Conservation (phyloP, 2,329 filamentous ascomycete genomes). For the Talaromyces sp. region DNA sequence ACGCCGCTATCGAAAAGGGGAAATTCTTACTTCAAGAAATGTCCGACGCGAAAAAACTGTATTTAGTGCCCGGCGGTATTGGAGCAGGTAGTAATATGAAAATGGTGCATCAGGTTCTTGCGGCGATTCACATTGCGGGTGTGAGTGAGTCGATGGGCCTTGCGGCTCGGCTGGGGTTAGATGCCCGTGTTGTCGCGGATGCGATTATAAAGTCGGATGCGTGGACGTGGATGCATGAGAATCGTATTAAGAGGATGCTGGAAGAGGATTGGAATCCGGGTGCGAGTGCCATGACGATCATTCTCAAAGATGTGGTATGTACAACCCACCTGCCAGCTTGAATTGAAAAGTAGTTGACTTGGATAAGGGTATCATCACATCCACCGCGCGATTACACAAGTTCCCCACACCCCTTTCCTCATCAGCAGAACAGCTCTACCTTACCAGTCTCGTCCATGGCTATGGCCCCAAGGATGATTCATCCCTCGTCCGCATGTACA, state of each 20-base stretch:
- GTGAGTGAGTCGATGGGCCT: conserved; percentile 60
- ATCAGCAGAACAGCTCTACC: conserved; percentile 63
- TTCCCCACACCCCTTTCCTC: conserved; percentile 62
- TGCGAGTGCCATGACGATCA: conserved; percentile 59
- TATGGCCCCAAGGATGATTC: conserved; percentile 55
- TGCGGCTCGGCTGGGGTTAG: conserved; percentile 54
- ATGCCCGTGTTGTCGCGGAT: conserved; percentile 43
- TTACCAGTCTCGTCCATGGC: conserved; percentile 57
- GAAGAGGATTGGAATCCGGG: conserved; percentile 52
- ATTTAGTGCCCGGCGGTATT: conserved; percentile 58
- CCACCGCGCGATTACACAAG: conserved; percentile 55
- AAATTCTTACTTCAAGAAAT: conserved; percentile 61
- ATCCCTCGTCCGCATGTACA: conserved; percentile 55
- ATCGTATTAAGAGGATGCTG: conserved; percentile 56
- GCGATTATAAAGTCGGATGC: conserved; percentile 48
- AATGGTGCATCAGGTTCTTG: conserved; percentile 62
- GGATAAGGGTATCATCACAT: conserved; percentile 60
- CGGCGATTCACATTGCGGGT: conserved; percentile 61
- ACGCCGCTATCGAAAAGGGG: conserved; percentile 56
- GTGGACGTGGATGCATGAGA: conserved; percentile 62
- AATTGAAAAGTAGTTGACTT: background rate
- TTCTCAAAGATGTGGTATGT: conserved; percentile 54
- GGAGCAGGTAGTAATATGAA: conserved; percentile 62
- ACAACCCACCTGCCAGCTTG: background rate
- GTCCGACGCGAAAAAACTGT: conserved; percentile 58